These are phyloP conservation scores for Rhodomyrtus tomentosa DNA, from an alignment of 345 rosid genomes.

Conservation along the genomic window DNA sequence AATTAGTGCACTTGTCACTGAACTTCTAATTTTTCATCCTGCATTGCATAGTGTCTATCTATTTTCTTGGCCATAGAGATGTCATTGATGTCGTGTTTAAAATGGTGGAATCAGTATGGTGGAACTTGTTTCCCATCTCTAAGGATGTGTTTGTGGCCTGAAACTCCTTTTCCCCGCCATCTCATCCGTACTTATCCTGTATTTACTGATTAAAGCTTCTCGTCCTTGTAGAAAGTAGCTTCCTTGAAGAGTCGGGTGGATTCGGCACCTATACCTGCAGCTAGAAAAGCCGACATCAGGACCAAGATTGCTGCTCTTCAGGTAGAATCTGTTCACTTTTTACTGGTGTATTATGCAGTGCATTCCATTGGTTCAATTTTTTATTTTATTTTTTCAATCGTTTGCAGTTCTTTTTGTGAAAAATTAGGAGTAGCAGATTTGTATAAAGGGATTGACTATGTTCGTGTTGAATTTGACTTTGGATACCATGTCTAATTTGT, in stretches of 20 bases:
- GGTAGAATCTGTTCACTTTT: slow-evolving; percentile 19
- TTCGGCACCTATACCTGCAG: slow-evolving; percentile 66
- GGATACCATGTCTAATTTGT: neutral
- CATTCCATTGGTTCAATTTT: neutral
- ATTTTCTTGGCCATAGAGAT: neutral
- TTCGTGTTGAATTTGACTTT: neutral
- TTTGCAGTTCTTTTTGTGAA: neutral
- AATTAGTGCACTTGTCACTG: neutral
- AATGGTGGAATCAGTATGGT: neutral
- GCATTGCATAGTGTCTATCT: neutral
- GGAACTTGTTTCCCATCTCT: neutral
- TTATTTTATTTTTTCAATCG: neutral
- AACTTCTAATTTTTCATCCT: neutral
- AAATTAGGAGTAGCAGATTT: neutral
- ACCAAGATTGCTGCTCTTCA: slow-evolving; percentile 60
- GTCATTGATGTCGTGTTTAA: neutral
- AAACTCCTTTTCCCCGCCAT: neutral
- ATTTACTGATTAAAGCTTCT: neutral
- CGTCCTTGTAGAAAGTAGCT: slow-evolving; percentile 53
- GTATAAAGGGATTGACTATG: neutral
- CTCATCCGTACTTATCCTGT: neutral
- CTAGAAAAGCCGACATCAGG: slow-evolving; percentile 78
- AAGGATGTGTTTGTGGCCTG: neutral
- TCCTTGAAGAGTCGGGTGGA: slow-evolving; percentile 72
- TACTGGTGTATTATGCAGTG: neutral